phyloP scores from a whole-genome alignment of 2,329 filamentous ascomycete species.

The Sclerotinia glacialis region DNA sequence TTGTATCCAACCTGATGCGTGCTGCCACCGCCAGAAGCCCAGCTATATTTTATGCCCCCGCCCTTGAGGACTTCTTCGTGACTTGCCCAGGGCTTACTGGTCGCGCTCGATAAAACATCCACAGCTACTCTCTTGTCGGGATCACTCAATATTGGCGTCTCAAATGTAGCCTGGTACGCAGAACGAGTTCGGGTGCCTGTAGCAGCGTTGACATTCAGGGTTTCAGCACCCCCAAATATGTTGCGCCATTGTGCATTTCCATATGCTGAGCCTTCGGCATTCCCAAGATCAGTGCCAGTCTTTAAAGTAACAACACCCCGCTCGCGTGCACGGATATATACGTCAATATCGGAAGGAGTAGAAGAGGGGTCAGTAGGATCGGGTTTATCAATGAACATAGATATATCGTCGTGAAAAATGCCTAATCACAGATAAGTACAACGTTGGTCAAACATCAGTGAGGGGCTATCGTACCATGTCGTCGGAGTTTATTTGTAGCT shows the following conservation, averaged over 20 bases:
- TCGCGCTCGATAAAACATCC: constrained; percentile 78
- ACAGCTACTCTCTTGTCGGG: constrained; percentile 76
- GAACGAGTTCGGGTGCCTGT: constrained; percentile 87
- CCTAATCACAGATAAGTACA: constrained; percentile 48
- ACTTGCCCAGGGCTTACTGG: constrained; percentile 87
- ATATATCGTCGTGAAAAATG: constrained; percentile 81
- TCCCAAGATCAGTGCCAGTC: constrained; percentile 91
- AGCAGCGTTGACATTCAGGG: constrained; percentile 80
- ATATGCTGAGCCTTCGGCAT: constrained; percentile 90
- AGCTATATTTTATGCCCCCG: constrained; percentile 72
- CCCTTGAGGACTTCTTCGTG: constrained; percentile 88
- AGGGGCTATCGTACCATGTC: constrained; percentile 62
- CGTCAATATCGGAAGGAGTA: constrained; percentile 73
- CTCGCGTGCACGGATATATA: constrained; percentile 76
- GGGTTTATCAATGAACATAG: constrained; percentile 77
- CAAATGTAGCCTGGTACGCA: constrained; percentile 83
- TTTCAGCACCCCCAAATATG: constrained; percentile 90
- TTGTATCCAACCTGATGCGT: constrained; percentile 78
- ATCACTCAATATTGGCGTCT: constrained; percentile 78
- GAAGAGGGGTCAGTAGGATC: constrained; percentile 65
- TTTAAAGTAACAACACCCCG: constrained; percentile 82
- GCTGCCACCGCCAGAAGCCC: constrained; percentile 63
- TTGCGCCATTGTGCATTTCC: constrained; percentile 85
- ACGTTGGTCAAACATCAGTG: not conserved
- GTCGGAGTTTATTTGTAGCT: constrained; percentile 70